Evolutionary conservation across 176 grass and related monocot genomes (phyloP).

Genomic region (Poa annua): DNA sequence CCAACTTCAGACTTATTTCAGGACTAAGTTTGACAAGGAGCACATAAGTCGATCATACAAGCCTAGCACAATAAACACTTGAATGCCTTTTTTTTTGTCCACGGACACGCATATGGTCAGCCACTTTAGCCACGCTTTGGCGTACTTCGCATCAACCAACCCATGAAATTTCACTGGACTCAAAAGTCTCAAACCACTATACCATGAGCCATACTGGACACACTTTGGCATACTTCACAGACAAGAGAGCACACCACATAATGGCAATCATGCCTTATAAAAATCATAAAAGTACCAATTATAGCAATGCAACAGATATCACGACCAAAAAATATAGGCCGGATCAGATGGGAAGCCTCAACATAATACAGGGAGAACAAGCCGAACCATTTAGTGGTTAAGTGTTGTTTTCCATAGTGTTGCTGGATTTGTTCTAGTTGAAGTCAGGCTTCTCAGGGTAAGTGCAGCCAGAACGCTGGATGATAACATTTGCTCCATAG

Average conservation of each 20-base stretch:
- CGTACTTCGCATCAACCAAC: background rate
- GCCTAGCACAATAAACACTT: too few relatives aligned
- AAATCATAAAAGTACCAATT: background rate
- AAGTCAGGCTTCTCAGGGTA: constrained; percentile 96
- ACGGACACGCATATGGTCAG: background rate
- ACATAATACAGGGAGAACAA: constrained; percentile 41
- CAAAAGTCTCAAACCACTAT: background rate
- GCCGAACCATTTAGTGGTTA: constrained; percentile 30
- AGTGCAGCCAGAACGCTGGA: constrained; percentile 88
- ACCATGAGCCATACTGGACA: background rate
- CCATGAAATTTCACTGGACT: background rate
- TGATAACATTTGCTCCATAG: constrained; percentile 92
- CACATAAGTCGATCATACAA: too few relatives aligned
- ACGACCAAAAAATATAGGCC: constrained; percentile 38
- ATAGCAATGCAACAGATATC: constrained; percentile 38
- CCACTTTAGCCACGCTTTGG: background rate
- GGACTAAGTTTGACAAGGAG: too few relatives aligned
- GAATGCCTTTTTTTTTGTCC: background rate
- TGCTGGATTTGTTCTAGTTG: constrained; percentile 49
- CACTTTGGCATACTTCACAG: background rate
- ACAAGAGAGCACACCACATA: background rate
- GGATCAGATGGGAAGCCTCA: constrained; percentile 46
- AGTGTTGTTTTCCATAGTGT: constrained; percentile 13
- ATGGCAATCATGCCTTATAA: constrained; percentile 60
- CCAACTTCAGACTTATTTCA: too few relatives aligned